A percentile compares a stretch with the other conserved stretches of the same genome.
phyloP scores from a whole-genome alignment of 371 early-diverging fungal species.

The Saksenaea oblongispora region DNA sequence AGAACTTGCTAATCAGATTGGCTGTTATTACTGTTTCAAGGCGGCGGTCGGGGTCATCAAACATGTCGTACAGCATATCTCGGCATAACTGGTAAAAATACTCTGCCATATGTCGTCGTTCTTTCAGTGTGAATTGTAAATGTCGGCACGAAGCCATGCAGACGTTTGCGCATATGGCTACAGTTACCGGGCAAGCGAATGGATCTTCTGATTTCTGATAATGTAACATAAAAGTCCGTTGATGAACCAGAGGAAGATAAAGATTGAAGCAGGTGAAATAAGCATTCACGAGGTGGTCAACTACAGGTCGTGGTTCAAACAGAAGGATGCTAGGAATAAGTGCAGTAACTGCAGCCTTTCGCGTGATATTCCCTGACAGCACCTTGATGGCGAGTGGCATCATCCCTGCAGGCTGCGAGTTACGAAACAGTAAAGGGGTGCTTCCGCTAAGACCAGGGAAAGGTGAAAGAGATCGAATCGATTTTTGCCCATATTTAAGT shows the following conservation, averaged over 20 bases:
- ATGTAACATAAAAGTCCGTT: neutral
- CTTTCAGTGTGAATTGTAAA: neutral
- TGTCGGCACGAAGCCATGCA: slow-evolving; percentile 3
- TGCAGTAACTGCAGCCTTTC: neutral
- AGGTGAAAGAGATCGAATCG: neutral
- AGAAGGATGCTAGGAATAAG: neutral
- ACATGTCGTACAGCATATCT: slow-evolving; percentile 13
- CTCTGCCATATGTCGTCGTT: slow-evolving; percentile 17
- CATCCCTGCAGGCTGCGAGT: neutral
- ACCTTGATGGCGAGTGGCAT: neutral
- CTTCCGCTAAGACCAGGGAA: neutral
- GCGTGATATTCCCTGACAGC: neutral
- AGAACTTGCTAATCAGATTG: slow-evolving; percentile 3
- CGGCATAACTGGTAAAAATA: slow-evolving; percentile 14
- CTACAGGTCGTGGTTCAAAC: neutral
- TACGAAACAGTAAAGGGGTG: neutral
- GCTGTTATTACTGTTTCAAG: slow-evolving; percentile 14
- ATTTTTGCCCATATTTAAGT: neutral
- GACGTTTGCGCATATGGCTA: slow-evolving; percentile 13
- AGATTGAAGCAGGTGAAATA: neutral
- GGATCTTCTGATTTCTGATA: slow-evolving; percentile 11
- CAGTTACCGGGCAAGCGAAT: slow-evolving; percentile 8
- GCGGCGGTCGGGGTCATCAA: slow-evolving; percentile 21
- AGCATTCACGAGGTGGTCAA: neutral
- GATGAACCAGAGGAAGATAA: neutral